Percentiles rank a stretch among this genome's conserved stretches.
phyloP scores from a whole-genome alignment of 331 rosid species.

The Quercus phellos region DNA sequence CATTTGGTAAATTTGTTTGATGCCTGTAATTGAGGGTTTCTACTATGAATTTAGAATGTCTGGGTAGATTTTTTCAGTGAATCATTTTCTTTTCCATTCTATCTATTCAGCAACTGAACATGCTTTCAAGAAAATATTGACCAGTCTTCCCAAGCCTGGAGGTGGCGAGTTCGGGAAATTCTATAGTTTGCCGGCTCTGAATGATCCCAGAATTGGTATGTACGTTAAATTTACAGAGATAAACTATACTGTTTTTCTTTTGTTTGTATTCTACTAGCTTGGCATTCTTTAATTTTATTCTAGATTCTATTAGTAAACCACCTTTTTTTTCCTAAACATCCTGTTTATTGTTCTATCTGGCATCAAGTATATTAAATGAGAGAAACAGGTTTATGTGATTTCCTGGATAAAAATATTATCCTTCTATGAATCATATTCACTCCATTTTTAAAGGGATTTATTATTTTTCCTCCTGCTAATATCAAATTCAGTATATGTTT shows the following conservation, averaged over 20 bases:
- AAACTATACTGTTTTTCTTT: too few relatives aligned
- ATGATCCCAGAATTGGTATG: slow-evolving; percentile 33
- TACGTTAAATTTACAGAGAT: neutral
- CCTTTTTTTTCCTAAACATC: neutral
- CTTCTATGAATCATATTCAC: neutral
- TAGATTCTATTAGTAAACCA: neutral
- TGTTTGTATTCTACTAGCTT: neutral
- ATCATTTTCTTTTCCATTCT: neutral
- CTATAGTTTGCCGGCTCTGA: slow-evolving; percentile 22
- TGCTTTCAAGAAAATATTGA: slow-evolving; percentile 34
- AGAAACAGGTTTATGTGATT: neutral
- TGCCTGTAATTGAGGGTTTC: neutral
- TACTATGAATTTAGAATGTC: neutral
- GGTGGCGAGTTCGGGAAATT: slow-evolving; percentile 21
- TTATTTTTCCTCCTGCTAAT: neutral
- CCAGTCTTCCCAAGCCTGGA: slow-evolving; percentile 33
- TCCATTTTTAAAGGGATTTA: neutral
- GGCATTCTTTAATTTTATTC: neutral
- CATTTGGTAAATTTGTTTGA: neutral
- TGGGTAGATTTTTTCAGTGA: neutral
- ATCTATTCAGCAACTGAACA: slow-evolving; percentile 26
- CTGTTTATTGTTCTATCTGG: neutral
- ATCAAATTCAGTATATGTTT: neutral
- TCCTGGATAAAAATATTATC: neutral
- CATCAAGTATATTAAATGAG: neutral